phyloP scores from a whole-genome alignment of 768 basidiomycete species.

The Lactarius sp. region DNA sequence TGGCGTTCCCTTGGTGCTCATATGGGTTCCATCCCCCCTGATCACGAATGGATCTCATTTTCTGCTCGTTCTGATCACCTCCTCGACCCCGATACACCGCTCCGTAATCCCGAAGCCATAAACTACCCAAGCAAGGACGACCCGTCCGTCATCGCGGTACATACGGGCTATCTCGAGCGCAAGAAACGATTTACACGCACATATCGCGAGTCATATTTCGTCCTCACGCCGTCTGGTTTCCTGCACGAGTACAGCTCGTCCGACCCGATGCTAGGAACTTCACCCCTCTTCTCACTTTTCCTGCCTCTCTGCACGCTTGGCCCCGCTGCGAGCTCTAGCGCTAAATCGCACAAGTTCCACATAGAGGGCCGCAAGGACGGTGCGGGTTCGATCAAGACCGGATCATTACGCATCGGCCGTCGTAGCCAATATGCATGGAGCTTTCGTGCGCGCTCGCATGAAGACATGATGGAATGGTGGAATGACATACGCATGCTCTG shows the following conservation, averaged over 20 bases:
- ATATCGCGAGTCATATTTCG: slow-evolving; percentile 83
- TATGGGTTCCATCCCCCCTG: slow-evolving; percentile 77
- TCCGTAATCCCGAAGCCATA: slow-evolving; percentile 72
- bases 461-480: slow-evolving; percentile 99
- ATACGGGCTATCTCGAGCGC: slow-evolving; percentile 86
- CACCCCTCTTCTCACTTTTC: slow-evolving; percentile 82
- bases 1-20: slow-evolving; percentile 65
- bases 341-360: slow-evolving; percentile 91
- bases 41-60: slow-evolving; percentile 95
- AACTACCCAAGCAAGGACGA: slow-evolving; percentile 90
- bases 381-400: slow-evolving; percentile 56
- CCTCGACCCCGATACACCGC: slow-evolving; percentile 92
- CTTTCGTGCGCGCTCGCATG: slow-evolving; percentile 82
- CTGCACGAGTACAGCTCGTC: slow-evolving; percentile 85
- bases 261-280: slow-evolving; percentile 56
- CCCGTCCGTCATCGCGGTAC: slow-evolving; percentile 76
- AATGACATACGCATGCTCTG: slow-evolving; percentile 94
- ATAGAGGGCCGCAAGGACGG: slow-evolving; percentile 90
- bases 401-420: slow-evolving; percentile 41
- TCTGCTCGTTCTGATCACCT: slow-evolving; percentile 91
- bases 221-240: slow-evolving; percentile 94
- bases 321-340: slow-evolving; percentile 66
- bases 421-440: slow-evolving; percentile 69
- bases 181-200: slow-evolving; percentile 91
- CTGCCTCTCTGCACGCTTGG: slow-evolving; percentile 94